Percentiles rank a stretch among this genome's conserved stretches.
Conservation (phyloP, 2,329 filamentous ascomycete genomes). For the Cercospora berteroae region DNA sequence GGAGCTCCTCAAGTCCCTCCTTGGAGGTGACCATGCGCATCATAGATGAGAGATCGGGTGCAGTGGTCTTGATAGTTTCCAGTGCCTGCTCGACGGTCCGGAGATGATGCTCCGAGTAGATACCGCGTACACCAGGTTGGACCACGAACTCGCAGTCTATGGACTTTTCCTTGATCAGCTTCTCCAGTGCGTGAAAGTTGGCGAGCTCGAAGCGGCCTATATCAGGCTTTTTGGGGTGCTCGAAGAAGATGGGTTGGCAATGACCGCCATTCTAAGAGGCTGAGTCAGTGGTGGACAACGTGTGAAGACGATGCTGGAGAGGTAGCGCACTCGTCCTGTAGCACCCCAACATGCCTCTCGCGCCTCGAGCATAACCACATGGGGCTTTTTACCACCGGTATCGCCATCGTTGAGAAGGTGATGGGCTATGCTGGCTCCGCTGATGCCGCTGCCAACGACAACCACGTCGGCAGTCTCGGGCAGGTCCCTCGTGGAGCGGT, state of each 20-base stretch:
- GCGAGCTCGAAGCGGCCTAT: conserved; percentile 70
- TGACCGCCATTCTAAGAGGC: conserved; percentile 55
- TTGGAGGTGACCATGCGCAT: conserved; percentile 44
- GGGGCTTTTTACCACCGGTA: conserved; percentile 45
- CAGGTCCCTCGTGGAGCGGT: conserved; percentile 63
- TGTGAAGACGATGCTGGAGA: neutral
- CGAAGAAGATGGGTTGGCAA: conserved; percentile 70
- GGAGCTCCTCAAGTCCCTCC: conserved; percentile 51
- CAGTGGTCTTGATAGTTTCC: conserved; percentile 47
- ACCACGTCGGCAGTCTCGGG: conserved; percentile 65
- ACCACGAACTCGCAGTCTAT: conserved; percentile 70
- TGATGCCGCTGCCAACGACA: conserved; percentile 73
- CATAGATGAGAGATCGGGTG: conserved; percentile 56
- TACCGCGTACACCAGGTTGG: conserved; percentile 62
- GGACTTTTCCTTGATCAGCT: conserved; percentile 55
- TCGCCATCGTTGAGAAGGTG: conserved; percentile 47
- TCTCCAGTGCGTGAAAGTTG: conserved; percentile 62
- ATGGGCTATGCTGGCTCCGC: conserved; percentile 68
- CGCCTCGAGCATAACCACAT: conserved; percentile 72
- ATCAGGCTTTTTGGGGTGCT: conserved; percentile 50
- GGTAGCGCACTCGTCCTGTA: conserved; percentile 66
- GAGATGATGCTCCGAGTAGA: conserved; percentile 59
- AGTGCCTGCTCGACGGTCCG: conserved; percentile 53
- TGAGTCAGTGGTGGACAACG: neutral
- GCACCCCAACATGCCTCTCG: conserved; percentile 78